Conservation (phyloP, 345 rosid genomes). For the Hypericum perforatum region DNA sequence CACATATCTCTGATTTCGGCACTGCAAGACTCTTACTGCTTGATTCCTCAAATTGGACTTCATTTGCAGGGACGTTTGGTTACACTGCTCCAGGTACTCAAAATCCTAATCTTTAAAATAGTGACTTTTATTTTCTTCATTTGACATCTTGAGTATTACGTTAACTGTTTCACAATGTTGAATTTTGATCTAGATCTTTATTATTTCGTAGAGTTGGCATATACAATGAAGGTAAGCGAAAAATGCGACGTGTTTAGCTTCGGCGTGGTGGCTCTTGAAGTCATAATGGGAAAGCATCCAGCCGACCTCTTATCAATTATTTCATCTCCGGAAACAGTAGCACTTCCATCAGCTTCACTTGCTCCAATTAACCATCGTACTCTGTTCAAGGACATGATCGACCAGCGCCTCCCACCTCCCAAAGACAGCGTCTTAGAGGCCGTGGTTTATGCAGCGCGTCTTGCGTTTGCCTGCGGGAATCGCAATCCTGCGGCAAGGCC, state of each 20-base stretch:
- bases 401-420: background rate
- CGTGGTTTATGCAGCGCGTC: no score
- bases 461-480: background rate
- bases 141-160: background rate
- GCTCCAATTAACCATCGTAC: background rate
- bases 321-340: no score
- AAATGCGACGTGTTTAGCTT: conserved; percentile 13
- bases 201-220: conserved; percentile 6
- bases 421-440: background rate
- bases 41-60: conserved; percentile 6
- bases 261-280: no score
- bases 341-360: no score
- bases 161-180: background rate
- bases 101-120: no score
- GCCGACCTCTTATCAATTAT: background rate
- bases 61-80: conserved; percentile 12
- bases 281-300: no score
- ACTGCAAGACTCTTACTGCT: conserved; percentile 3
- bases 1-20: conserved; percentile 14
- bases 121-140: background rate
- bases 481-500: background rate
- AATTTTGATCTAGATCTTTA: no score
- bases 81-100: conserved; percentile 11
- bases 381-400: background rate
- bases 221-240: conserved; percentile 4